Percentiles rank a stretch among this genome's conserved stretches.
Evolutionary conservation across 2,329 filamentous ascomycete genomes (phyloP).

Genomic region (Dactylonectria macrodidyma): DNA sequence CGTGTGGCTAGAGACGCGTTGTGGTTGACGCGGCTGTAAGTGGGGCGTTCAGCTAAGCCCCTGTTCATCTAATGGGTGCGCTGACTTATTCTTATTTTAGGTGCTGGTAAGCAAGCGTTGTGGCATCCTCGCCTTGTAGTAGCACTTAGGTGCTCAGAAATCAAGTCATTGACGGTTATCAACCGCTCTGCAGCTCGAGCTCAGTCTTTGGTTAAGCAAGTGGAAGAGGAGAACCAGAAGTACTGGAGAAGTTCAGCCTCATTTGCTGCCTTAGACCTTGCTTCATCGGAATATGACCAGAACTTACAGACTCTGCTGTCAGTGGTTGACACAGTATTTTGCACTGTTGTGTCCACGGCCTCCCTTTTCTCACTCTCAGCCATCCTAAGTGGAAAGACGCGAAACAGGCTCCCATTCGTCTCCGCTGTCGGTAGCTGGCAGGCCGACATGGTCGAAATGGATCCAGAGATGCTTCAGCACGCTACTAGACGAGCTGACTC

Average conservation of each 20-base stretch:
- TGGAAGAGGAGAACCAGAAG: conserved; percentile 33
- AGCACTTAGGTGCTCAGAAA: conserved; percentile 58
- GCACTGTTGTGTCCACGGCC: conserved; percentile 37
- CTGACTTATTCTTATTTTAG: conserved; percentile 78
- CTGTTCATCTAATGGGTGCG: too few relatives aligned
- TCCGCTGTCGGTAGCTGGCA: conserved; percentile 68
- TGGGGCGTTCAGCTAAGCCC: too few relatives aligned
- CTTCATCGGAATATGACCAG: conserved; percentile 22
- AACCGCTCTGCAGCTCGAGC: conserved; percentile 44
- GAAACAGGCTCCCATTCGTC: conserved; percentile 53
- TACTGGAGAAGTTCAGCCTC: conserved; percentile 33
- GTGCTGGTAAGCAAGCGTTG: conserved; percentile 78
- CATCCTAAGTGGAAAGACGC: conserved; percentile 9
- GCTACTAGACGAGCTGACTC: conserved; percentile 19
- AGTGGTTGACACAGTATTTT: conserved; percentile 35
- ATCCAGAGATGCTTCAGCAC: conserved; percentile 70
- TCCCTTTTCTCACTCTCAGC: conserved; percentile 28
- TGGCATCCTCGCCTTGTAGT: conserved; percentile 80
- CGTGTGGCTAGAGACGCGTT: too few relatives aligned
- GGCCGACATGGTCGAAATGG: conserved; percentile 77
- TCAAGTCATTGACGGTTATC: conserved; percentile 48
- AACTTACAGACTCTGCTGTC: conserved; percentile 17
- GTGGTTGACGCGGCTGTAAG: too few relatives aligned
- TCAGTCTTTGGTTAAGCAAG: conserved; percentile 17
- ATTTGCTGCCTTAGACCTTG: conserved; percentile 25